A percentile compares a stretch with the other conserved stretches of the same genome.
These are phyloP conservation scores for Bombardia bombarda DNA, from an alignment of 495 filamentous ascomycete species.

Conservation along the genomic window DNA sequence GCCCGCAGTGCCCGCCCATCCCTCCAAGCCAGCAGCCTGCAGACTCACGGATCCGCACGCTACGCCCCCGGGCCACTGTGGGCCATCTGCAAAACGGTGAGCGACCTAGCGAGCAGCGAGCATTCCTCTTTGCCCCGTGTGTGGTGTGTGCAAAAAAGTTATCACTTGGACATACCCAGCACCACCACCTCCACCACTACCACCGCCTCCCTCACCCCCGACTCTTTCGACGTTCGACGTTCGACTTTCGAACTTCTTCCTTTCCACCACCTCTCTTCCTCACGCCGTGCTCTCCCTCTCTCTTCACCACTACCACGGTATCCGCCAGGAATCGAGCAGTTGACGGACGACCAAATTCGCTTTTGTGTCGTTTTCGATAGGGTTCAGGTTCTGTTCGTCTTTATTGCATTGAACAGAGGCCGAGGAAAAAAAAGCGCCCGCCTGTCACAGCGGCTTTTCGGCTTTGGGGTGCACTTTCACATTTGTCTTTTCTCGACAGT, in stretches of 20 bases:
- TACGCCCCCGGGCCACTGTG: too few relatives aligned
- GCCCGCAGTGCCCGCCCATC: too few relatives aligned
- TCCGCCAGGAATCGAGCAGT: constrained; percentile 20
- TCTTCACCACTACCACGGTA: constrained; percentile 15
- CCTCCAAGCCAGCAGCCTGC: too few relatives aligned
- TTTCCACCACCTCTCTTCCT: constrained; percentile 13
- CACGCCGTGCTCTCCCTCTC: constrained; percentile 12
- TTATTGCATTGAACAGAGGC: constrained; percentile 16
- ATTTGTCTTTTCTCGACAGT: constrained; percentile 5
- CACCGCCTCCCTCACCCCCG: background rate
- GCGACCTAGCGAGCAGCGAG: too few relatives aligned
- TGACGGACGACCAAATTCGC: constrained; percentile 33
- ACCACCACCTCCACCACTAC: constrained; percentile 12
- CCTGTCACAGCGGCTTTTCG: constrained; percentile 13
- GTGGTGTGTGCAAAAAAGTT: too few relatives aligned
- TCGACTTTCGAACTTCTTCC: too few relatives aligned
- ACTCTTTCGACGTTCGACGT: too few relatives aligned
- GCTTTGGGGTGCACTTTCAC: constrained; percentile 14
- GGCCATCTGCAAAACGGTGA: too few relatives aligned
- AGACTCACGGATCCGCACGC: too few relatives aligned
- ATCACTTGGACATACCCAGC: too few relatives aligned
- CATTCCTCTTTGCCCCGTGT: too few relatives aligned
- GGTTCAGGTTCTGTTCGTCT: constrained; percentile 21
- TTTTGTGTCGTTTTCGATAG: constrained; percentile 31
- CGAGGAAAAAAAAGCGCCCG: constrained; percentile 5